Evolutionary conservation across 2,329 filamentous ascomycete species (phyloP).

Genomic region (Pseudonectria foliicola): DNA sequence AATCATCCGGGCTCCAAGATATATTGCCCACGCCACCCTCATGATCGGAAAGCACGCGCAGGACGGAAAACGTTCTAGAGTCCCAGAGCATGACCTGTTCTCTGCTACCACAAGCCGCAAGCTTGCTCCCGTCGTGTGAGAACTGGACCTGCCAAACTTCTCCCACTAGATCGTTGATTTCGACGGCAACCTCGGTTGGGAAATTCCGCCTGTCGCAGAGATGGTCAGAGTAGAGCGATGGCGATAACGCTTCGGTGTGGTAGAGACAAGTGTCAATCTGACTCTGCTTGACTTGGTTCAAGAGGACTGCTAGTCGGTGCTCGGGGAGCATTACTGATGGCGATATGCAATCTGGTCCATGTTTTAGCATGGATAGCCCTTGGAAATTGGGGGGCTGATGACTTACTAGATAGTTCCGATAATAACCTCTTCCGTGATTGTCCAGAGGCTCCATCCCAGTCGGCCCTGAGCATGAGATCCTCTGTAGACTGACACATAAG

Average conservation of each 20-base stretch:
- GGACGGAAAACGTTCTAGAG: slow-evolving; percentile 58
- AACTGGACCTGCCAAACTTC: slow-evolving; percentile 93
- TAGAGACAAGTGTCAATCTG: slow-evolving; percentile 82
- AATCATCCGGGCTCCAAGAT: slow-evolving; percentile 88
- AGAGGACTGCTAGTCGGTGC: slow-evolving; percentile 71
- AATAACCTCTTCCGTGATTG: slow-evolving; percentile 68
- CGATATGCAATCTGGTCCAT: slow-evolving; percentile 68
- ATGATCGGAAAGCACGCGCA: slow-evolving; percentile 59
- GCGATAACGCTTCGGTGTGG: slow-evolving; percentile 72
- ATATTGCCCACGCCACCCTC: slow-evolving; percentile 68
- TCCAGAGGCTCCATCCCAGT: slow-evolving; percentile 77
- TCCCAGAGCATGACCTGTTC: slow-evolving; percentile 76
- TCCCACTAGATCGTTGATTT: slow-evolving; percentile 65
- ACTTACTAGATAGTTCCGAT: slow-evolving; percentile 74
- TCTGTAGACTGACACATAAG: slow-evolving; percentile 81
- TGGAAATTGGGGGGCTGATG: background rate
- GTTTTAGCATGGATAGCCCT: background rate
- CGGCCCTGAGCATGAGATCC: slow-evolving; percentile 67
- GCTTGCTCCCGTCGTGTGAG: slow-evolving; percentile 73
- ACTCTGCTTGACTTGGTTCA: slow-evolving; percentile 75
- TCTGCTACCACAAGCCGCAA: slow-evolving; percentile 78
- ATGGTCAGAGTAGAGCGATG: slow-evolving; percentile 86
- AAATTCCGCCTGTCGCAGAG: slow-evolving; percentile 74
- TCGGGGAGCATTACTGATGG: slow-evolving; percentile 96
- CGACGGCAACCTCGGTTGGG: slow-evolving; percentile 61